Percentiles rank a stretch among this genome's conserved stretches.
Conservation (phyloP, 2,329 filamentous ascomycete genomes). For the Neonectria faginata region DNA sequence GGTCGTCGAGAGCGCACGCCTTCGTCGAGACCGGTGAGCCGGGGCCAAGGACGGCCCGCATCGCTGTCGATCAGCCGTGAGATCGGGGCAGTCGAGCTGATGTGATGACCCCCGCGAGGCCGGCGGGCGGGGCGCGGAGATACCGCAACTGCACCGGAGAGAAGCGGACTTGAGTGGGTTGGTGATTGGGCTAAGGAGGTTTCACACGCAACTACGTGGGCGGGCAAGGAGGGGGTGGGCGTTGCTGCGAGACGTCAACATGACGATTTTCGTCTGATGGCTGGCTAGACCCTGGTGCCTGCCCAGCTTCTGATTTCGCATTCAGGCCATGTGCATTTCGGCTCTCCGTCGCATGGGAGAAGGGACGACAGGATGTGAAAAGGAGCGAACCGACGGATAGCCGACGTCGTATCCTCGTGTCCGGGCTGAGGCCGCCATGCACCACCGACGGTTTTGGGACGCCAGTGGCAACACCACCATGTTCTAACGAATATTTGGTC, state of each 20-base stretch:
- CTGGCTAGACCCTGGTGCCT: background rate
- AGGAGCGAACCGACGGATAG: slow-evolving; percentile 21
- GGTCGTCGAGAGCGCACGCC: background rate
- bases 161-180: background rate
- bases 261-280: slow-evolving; percentile 17
- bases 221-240: background rate
- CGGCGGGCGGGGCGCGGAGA: background rate
- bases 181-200: background rate
- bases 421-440: slow-evolving; percentile 28
- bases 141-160: background rate
- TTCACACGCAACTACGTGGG: background rate
- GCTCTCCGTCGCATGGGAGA: background rate
- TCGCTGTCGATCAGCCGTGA: slow-evolving; percentile 8
- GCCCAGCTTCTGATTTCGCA: slow-evolving; percentile 2
- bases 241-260: slow-evolving; percentile 19
- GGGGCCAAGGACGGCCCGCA: slow-evolving; percentile 9
- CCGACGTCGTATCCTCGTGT: slow-evolving; percentile 39
- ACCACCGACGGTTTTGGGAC: slow-evolving; percentile 22
- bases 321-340: slow-evolving; percentile 20
- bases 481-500: no score
- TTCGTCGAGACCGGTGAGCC: slow-evolving; percentile 17
- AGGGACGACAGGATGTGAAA: slow-evolving; percentile 12
- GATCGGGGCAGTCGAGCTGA: slow-evolving; percentile 13
- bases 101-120: background rate
- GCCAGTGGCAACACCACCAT: slow-evolving; percentile 33